phyloP scores from a whole-genome alignment of 805 yeast species.

The Candida odintsovae region DNA sequence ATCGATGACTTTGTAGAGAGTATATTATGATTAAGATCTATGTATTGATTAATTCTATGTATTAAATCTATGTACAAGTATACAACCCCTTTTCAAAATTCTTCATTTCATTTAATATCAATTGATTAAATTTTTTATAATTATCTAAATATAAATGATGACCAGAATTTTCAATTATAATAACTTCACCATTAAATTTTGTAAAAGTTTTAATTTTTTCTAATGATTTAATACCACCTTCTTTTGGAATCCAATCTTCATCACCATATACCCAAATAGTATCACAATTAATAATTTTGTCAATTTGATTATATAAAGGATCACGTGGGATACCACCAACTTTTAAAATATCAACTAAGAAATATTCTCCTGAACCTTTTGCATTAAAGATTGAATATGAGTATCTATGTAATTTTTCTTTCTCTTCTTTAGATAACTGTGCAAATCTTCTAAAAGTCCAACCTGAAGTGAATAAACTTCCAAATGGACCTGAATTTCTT shows the following conservation, averaged over 20 bases:
- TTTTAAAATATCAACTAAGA: slow-evolving; percentile 73
- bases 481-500: slow-evolving; percentile 71
- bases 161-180: slow-evolving; percentile 52
- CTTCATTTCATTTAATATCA: slow-evolving; percentile 48
- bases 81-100: slow-evolving; percentile 8
- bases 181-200: slow-evolving; percentile 27
- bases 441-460: slow-evolving; percentile 87
- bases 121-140: slow-evolving; percentile 42
- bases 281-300: slow-evolving; percentile 43
- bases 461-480: slow-evolving; percentile 79
- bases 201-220: slow-evolving; percentile 19
- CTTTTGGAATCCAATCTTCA: slow-evolving; percentile 57
- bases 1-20: too few relatives aligned
- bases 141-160: slow-evolving; percentile 80
- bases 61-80: not conserved
- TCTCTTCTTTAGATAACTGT: slow-evolving; percentile 36
- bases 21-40: too few relatives aligned
- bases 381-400: slow-evolving; percentile 81
- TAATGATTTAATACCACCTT: slow-evolving; percentile 32
- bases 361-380: slow-evolving; percentile 90
- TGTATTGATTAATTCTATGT: too few relatives aligned
- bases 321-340: slow-evolving; percentile 89
- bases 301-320: slow-evolving; percentile 49
- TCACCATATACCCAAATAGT: slow-evolving; percentile 85
- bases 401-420: slow-evolving; percentile 65